Evolutionary conservation across 2,329 filamentous ascomycete species (phyloP), one percentile per base, ranked within the genome.

Genomic region (Aspergillus sp.): DNA sequence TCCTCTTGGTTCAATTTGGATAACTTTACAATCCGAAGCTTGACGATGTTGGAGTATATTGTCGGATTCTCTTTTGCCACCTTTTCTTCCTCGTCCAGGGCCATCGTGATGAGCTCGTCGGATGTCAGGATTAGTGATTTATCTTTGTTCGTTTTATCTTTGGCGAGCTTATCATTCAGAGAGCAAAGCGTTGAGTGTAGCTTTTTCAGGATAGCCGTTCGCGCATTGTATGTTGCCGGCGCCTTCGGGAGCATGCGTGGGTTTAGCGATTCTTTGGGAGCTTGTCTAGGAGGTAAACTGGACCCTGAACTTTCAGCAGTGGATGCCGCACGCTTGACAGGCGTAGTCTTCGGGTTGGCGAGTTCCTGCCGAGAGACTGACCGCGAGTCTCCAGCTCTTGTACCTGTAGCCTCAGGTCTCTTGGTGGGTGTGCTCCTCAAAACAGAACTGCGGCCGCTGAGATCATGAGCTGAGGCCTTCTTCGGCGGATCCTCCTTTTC

Each of bases 11-110:
- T 82, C 90, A 96, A 93, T 64, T 89, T 90, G 71, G 90, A 92
- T 72, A 93, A 88, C 48, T 83, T 83, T 69, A 90, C 84, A 61
- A 98, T 89, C 38, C 88, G 88, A 66, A 92, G 91, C 72, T 93
- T 96, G 74, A 98, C 87, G 28, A 93, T 82, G 69, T 96, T 97
- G 7, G 85, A 82, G 71, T 99, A 99, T 30, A 98, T 87, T 0
- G 84, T 77, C 1, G 84, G 79, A 62, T 89, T 89, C 17, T 89
- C 87, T 13, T 82, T 82, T 1, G 93, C 93, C 7, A 87, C 80
- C 41, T 85, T 85, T 73, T 96, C 88, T 77, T 99, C 96, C 63
- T 93, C 87, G 55, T 84, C 78, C n/a, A 81, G 64, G 13, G 81
- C 78, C 76, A 81, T 79, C 15, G 72, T 76, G 25, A 81, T 69